Percentiles rank a stretch among this genome's conserved stretches.
Conservation (phyloP, 202 grass and related monocot genomes). For the Setaria viridis region DNA sequence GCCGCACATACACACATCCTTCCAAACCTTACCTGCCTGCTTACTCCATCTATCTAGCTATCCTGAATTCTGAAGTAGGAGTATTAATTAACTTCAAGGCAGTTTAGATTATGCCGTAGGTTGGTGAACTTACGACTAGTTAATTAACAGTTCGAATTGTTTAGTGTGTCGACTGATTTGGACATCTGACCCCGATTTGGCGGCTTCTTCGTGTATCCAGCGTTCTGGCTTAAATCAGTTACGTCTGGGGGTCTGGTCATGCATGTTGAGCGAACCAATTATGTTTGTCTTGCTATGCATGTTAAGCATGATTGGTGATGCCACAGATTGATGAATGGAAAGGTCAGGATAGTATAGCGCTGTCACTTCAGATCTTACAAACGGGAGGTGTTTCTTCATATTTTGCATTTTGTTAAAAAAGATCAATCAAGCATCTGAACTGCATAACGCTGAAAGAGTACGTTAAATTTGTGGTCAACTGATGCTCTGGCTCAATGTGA, state of each 20-base stretch:
- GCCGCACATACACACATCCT: neutral
- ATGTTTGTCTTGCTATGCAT: neutral
- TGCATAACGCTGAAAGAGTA: neutral
- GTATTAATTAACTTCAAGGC: neutral
- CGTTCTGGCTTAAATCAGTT: neutral
- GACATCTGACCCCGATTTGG: neutral
- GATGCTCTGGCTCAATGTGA: conserved; percentile 26
- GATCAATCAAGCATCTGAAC: conserved; percentile 12
- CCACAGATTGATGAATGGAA: neutral
- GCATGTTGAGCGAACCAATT: neutral
- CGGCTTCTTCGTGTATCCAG: neutral
- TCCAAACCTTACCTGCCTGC: neutral
- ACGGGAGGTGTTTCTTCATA: neutral
- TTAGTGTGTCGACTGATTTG: neutral
- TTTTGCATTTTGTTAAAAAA: neutral
- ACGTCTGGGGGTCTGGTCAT: neutral
- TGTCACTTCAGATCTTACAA: neutral
- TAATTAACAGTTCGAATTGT: conserved; percentile 23
- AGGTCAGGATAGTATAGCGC: neutral
- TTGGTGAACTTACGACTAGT: neutral
- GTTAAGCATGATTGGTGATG: neutral
- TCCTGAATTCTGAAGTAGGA: neutral
- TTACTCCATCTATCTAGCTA: neutral
- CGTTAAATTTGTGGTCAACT: neutral
- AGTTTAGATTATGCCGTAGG: conserved; percentile 2